phyloP scores from a whole-genome alignment of 1,284 basidiomycete species.

The Mycosarcoma mackinlayi region DNA sequence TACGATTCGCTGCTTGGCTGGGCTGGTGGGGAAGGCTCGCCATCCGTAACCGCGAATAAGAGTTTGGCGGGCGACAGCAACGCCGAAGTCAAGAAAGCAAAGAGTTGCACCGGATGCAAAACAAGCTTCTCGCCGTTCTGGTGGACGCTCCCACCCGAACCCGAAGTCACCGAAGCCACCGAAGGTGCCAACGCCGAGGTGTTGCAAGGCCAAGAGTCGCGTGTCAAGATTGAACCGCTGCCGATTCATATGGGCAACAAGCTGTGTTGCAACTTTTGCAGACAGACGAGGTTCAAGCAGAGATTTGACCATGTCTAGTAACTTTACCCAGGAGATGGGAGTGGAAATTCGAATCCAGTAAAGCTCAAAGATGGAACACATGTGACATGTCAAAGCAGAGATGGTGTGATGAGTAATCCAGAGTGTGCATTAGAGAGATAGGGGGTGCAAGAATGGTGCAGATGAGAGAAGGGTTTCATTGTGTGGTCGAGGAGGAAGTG shows the following conservation, averaged over 20 bases:
- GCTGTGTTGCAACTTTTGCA: constrained; percentile 46
- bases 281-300: constrained; percentile 23
- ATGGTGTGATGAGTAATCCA: too few species aligned
- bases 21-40: not conserved
- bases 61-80: not conserved
- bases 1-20: constrained; percentile 33
- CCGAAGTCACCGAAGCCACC: not conserved
- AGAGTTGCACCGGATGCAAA: constrained; percentile 29
- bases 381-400: too few species aligned
- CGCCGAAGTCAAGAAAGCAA: not conserved
- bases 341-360: not conserved
- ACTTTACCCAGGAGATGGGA: not conserved
- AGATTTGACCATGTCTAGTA: not conserved
- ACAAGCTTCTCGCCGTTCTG: constrained; percentile 48
- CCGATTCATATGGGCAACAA: too few species aligned
- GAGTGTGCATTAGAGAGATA: too few species aligned
- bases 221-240: too few species aligned
- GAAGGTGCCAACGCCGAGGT: too few species aligned
- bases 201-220: too few species aligned
- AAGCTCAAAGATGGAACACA: too few species aligned
- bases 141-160: constrained; percentile 28
- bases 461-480: not conserved
- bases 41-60: constrained; percentile 2
- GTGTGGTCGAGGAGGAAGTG: not conserved
- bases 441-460: too few species aligned